Base-by-base conservation (phyloP, 805 yeast genomes). In the Maudiozyma saulgeensis region DNA sequence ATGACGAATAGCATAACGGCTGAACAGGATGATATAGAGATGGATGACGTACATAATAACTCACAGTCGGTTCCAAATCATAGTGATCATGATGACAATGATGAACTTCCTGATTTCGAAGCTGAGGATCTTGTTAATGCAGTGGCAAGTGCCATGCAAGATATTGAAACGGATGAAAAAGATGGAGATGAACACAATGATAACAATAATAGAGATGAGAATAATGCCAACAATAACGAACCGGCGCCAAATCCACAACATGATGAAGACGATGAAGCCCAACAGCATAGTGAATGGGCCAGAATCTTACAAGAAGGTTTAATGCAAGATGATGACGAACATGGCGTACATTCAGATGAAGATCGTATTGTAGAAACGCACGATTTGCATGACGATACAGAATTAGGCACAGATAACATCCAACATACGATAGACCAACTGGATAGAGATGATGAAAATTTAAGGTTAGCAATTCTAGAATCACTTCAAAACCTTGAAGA, bases 71-170 rank as follows among this genome's bases (percentile, higher is more conserved):
- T 6, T 9, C 32, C 32, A 28, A 28, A 8, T 13, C 40, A 45
- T 25, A 34, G 35, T 16, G 49, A 50, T 42, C 52, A 47, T 19
- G 53, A 45, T 2, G 52, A 51, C 9, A 28, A 28, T 34, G 49
- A 49, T 8, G 56, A 57, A n/a, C 39, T 59, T n/a, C 64, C 62
- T 1, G 56, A 55, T 41, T 57, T 61, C 39, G 56, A 54, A 9
- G 72, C 66, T 6, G 49, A 48, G 26, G 72, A 68, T 51, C 51
- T 71, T 26, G 73, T 67, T 19, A 64, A 68, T 19, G 71, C 67
- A 16, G 74, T 70, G 3, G 68, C 70, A 18, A 68, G 63, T 52
- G 75, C 75, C 2, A 69, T 71, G 32, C 61, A 63, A 13, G 51
- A 53, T 37, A 57, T 63, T 51, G 50, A 53, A 26, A 57, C 61